Base-by-base conservation (phyloP, 441 rosid species). In the Raphanus hybrid region DNA sequence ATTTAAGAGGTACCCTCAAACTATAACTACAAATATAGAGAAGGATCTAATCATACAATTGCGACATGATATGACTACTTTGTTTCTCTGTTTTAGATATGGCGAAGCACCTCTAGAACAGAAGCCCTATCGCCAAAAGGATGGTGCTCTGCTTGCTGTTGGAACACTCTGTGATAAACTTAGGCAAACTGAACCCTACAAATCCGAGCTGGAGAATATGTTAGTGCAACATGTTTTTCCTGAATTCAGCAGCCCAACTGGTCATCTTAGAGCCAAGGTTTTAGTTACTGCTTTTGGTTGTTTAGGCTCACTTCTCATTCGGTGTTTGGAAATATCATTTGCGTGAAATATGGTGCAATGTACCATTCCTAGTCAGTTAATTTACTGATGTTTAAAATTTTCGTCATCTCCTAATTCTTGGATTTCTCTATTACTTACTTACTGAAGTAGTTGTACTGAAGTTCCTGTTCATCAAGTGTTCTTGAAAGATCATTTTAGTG, bases 181-280 rank as follows among this genome's bases (percentile, higher is more conserved):
- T 79, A 91, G 91, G 87, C 98, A 92, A 84, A 90, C 87, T 72
- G 99, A 96, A 78, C 99, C 99, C 5, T 96, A 96, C 85, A 96
- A 93, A 84, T 85, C 94, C 74, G 97, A 93, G 80, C 82, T 96
- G 82, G 99, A 96, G 85, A 87, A 81, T 63, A 93, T 96, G 99
- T 83, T 96, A 79, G 92, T 93, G 84, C 99, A 96, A 82, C 98
- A 96, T 83, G 99, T 93, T 75, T 93, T 93, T 81, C 98, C 98
- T 62, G 99, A 96, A 86, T 96, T 96, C 78, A 84, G 78, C 71
- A 92, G 98, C 70, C 98, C 93, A 61, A 90, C 85, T 82, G 99
- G 99, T 80, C 98, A 96, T 82, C 96, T 96, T 71, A 86, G 99
- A 85, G 98, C 98, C 43, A 93, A 93, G 99, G 99, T 96, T 63